A percentile compares a stretch with the other conserved stretches of the same genome.
phyloP scores from a whole-genome alignment of 495 filamentous ascomycete species.

The Penicillium taxi region DNA sequence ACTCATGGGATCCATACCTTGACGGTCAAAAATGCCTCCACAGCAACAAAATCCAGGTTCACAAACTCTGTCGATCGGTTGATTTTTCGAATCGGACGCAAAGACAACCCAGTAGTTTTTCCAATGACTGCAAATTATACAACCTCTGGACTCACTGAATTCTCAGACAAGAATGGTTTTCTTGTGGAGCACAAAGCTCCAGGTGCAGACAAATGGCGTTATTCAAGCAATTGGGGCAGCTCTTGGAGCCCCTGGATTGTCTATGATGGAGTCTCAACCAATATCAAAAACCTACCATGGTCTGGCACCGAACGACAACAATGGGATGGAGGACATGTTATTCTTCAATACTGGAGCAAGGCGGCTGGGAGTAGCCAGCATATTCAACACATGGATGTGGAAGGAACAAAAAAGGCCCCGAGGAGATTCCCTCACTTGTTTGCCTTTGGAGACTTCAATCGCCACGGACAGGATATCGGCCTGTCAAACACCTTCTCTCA shows the following conservation, averaged over 20 bases:
- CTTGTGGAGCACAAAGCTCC: conserved; percentile 52
- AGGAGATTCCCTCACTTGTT: conserved; percentile 59
- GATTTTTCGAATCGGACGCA: conserved; percentile 47
- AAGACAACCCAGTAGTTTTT: conserved; percentile 55
- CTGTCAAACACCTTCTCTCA: conserved; percentile 48
- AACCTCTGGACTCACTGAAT: conserved; percentile 35
- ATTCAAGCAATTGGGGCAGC: conserved; percentile 54
- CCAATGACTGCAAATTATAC: conserved; percentile 53
- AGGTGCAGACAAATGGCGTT: conserved; percentile 58
- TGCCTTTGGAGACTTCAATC: conserved; percentile 57
- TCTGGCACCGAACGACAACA: conserved; percentile 51
- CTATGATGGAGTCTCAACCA: conserved; percentile 45
- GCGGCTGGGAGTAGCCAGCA: conserved; percentile 59
- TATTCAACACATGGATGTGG: conserved; percentile 51
- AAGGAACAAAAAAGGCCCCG: conserved; percentile 28
- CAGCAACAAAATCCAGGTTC: conserved; percentile 17
- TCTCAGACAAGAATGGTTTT: conserved; percentile 32
- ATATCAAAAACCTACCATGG: conserved; percentile 45
- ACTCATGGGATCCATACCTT: conserved; percentile 58
- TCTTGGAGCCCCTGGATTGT: conserved; percentile 51
- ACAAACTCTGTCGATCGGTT: conserved; percentile 50
- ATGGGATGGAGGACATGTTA: conserved; percentile 60
- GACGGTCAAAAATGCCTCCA: conserved; percentile 51
- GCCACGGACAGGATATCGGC: conserved; percentile 61
- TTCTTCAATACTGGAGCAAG: conserved; percentile 60